Evolutionary conservation across 257 asterid genomes (phyloP), one percentile per base, ranked within the genome.

Genomic region (Echites panduratus): DNA sequence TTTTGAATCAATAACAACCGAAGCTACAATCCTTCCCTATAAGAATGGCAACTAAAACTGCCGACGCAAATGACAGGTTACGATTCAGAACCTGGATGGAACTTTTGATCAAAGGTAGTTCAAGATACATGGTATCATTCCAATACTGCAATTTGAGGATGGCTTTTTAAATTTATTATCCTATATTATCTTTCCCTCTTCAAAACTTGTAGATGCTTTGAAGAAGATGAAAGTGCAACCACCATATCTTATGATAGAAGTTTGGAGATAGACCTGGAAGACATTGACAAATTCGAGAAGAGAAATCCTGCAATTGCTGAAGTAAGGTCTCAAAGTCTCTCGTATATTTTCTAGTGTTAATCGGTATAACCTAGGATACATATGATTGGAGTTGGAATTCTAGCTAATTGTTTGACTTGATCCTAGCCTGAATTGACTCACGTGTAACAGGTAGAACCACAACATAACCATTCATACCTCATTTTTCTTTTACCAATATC

Each of bases 31-130:
- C 70, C 19, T 27, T 66, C 24, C 4, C 45, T 45, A 6, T 26
- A 8, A 63, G 73, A 64, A 43, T 54, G 48, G 52, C 50, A 70
- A 63, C 68, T 63, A 32, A 63, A 63, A 32, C 47, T 63, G 26
- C 35, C 13, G 10, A 7, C 29, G 44, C 38, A 63, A 63, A 63
- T 66, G 45, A 73, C 96, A 93, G 98, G 91, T 94, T 75, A 85
- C 90, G 77, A 86, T 91, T 80, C 95, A 94, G 85, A 89, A 78
- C 87, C 79, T 85, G 84, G 84, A 89, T 72, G 87, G 84, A 78
- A 80, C 74, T 52, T 47, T 79, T 63, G 89, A 83, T 68, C 78
- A 86, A 79, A 93, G 98, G 97, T 90, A 16, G 68, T 16, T n/a
- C 58, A 38, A 52, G 70, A 32, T 38, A 59, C 44, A 49, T 12